Evolutionary conservation across 176 grass and related monocot species (phyloP), one percentile per base, ranked within the genome.

Genomic region (Carex scoparia): DNA sequence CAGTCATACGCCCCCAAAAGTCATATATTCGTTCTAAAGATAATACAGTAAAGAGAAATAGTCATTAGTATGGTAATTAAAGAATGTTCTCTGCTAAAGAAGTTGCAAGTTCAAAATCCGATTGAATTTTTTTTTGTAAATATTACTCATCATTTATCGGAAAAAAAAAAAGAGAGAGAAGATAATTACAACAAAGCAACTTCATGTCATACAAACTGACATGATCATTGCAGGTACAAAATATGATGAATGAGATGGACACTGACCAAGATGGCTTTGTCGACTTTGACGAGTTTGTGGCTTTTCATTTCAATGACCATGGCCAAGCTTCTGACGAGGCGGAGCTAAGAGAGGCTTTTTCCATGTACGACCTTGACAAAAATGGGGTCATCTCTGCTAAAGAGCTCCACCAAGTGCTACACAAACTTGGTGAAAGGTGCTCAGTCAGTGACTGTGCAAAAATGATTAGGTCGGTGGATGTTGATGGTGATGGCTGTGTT

Each of bases 241-340:
- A 88, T 37, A 97, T 97, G 94, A 97, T 97, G 87, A 80, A 89
- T 28, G 94, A 94, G 90, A 87, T 97, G 70, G 94, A 94, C 89
- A 48, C 87, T 13, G 90, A 97, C 84, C 70, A 75, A 79, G 94
- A 97, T 71, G 92, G 94, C 40, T 94, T 81, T 84, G 84, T 97
- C 1, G 90, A 91, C 84, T 70, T 94, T 1, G 81, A 89, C 59
- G 94, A 97, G 90, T 97, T 94, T 84, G 64, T 84, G 7, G 89
- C 87, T 18, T 97, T 97, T 90, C 92, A 97, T 75, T 44, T 80
- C 73, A 59, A 32, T 12, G 5, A 49, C 61, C 40, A 70, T 8
- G 28, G 1, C 51, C 12, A 33, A 55, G 10, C 64, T 76, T 77
- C 70, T 15, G 69, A 73, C 0, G 93, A 99, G 37, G 88, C 76